These are phyloP conservation scores for Rhizomucor pusillus DNA, from an alignment of 371 early-diverging fungal species.

Conservation along the genomic window DNA sequence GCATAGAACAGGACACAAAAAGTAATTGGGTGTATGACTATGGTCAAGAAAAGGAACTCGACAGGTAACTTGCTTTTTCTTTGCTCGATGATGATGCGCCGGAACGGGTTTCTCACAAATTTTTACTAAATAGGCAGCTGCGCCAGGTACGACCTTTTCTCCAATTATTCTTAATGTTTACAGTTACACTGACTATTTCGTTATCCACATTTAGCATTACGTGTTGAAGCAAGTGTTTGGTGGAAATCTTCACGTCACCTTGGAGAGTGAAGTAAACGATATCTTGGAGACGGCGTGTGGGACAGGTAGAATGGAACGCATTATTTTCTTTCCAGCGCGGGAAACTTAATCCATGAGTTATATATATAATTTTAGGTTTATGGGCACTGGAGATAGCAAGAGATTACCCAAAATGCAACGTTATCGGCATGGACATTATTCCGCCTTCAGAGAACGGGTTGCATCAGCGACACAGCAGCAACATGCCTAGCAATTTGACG, in stretches of 20 bases:
- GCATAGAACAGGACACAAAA: neutral
- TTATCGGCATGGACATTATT: constrained; percentile 31
- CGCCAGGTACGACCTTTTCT: constrained; percentile 19
- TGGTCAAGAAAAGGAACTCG: constrained; percentile 28
- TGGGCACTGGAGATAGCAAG: constrained; percentile 27
- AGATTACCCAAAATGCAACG: constrained; percentile 25
- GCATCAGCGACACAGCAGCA: neutral
- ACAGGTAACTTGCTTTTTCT: constrained; percentile 10
- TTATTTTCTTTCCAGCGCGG: neutral
- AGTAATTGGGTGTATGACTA: constrained; percentile 16
- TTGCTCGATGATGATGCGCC: neutral
- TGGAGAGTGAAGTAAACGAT: constrained; percentile 14
- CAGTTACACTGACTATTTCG: neutral
- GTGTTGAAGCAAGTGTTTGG: constrained; percentile 30
- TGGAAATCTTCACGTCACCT: constrained; percentile 16
- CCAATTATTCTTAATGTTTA: neutral
- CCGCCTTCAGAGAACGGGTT: constrained; percentile 11
- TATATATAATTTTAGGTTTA: constrained; percentile 15
- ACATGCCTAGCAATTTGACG: constrained; percentile 12
- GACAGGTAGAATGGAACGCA: constrained; percentile 15
- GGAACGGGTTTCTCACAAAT: neutral
- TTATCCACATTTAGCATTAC: constrained; percentile 25
- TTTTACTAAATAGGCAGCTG: constrained; percentile 14
- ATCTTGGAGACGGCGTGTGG: constrained; percentile 34
- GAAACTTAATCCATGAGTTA: no score